Conservation (phyloP, 2,329 filamentous ascomycete genomes). For the Fusarium acutatum region DNA sequence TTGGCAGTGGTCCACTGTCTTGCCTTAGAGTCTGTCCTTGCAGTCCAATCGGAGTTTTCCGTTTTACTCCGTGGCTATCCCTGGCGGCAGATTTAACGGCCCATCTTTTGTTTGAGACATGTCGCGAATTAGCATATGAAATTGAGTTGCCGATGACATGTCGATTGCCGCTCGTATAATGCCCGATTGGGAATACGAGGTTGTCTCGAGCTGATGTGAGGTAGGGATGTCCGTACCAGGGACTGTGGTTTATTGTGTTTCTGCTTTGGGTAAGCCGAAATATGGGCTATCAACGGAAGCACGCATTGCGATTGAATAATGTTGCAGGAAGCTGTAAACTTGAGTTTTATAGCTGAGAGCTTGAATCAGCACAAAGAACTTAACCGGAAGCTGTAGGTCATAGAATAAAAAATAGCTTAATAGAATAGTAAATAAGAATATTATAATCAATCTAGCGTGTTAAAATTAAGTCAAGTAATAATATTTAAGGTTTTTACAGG, state of each 20-base stretch:
- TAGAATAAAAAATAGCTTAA: fast-evolving
- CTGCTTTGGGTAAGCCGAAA: background rate
- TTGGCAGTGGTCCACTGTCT: background rate
- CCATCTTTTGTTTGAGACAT: background rate
- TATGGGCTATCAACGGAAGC: fast-evolving
- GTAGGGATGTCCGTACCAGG: fast-evolving
- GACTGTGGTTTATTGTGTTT: fast-evolving
- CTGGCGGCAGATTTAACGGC: background rate
- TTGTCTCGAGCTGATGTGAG: background rate
- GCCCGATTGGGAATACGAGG: background rate
- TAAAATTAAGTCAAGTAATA: background rate
- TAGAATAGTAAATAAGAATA: background rate
- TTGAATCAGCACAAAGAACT: fast-evolving
- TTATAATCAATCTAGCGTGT: fast-evolving
- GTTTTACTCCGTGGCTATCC: background rate
- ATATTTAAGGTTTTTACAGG: fast-evolving
- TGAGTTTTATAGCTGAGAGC: fast-evolving
- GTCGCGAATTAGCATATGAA: background rate
- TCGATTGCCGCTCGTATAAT: background rate
- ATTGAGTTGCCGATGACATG: background rate
- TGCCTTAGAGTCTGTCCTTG: background rate
- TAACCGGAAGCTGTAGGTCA: fast-evolving
- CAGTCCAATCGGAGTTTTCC: background rate
- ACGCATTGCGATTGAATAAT: fast-evolving
- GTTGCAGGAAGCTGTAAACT: fast-evolving